These are phyloP conservation scores for Penicillium verhagenii DNA, from an alignment of 495 filamentous ascomycete genomes.

Conservation along the genomic window DNA sequence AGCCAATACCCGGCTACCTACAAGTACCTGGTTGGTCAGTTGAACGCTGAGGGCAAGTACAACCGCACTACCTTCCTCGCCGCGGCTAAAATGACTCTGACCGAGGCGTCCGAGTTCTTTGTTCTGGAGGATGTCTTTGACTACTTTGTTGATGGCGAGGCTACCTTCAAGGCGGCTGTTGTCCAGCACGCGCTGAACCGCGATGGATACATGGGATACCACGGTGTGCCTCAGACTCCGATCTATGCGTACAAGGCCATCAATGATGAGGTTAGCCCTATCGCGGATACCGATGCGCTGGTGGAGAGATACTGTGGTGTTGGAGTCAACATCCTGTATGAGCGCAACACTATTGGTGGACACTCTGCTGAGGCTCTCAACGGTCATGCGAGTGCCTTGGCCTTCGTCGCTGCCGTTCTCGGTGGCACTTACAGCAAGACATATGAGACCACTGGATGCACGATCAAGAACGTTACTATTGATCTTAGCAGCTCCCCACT, in stretches of 20 bases:
- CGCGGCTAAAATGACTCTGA: neutral
- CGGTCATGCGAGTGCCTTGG: neutral
- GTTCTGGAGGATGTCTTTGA: neutral
- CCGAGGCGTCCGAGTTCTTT: neutral
- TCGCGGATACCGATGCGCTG: neutral
- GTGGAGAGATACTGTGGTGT: neutral
- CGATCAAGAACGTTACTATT: neutral
- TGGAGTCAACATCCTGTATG: neutral
- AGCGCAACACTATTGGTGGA: neutral
- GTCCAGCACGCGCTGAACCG: neutral
- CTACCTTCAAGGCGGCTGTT: neutral
- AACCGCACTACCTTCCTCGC: neutral
- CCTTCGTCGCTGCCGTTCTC: neutral
- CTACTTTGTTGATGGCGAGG: neutral
- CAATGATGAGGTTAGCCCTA: neutral
- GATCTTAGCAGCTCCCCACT: neutral
- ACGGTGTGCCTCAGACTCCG: neutral
- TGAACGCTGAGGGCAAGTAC: neutral
- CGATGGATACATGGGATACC: neutral
- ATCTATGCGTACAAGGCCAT: neutral
- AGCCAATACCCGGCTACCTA: constrained; percentile 9
- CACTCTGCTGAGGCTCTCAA: neutral
- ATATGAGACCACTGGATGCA: neutral
- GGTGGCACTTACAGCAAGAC: neutral
- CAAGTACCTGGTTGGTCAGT: neutral